These are phyloP conservation scores for Aspergillus sp. DNA, from an alignment of 2,329 filamentous ascomycete species.

Conservation along the genomic window DNA sequence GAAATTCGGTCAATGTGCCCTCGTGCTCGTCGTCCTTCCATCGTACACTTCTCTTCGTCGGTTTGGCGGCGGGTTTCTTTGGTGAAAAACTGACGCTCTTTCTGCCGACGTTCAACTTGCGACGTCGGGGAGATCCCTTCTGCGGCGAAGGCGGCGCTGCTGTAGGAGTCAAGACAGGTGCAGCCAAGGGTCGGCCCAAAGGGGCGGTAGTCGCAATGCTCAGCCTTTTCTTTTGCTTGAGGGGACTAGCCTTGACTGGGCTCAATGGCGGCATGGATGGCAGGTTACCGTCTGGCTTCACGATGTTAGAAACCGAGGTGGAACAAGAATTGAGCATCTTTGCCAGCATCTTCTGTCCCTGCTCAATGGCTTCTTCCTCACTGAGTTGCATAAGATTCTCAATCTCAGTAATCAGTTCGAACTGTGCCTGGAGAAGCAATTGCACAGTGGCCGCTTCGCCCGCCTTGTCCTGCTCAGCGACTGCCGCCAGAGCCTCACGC, in stretches of 20 bases:
- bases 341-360: slow-evolving; percentile 74
- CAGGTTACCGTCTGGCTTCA: slow-evolving; percentile 81
- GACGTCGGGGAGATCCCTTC: slow-evolving; percentile 77
- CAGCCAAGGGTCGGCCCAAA: slow-evolving; percentile 28
- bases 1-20: slow-evolving; percentile 83
- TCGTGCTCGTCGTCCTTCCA: slow-evolving; percentile 93
- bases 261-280: slow-evolving; percentile 62
- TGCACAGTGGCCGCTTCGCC: slow-evolving; percentile 79
- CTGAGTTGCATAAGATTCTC: slow-evolving; percentile 79
- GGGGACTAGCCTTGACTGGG: slow-evolving; percentile 68
- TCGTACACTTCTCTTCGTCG: slow-evolving; percentile 76
- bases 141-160: slow-evolving; percentile 60
- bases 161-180: slow-evolving; percentile 33
- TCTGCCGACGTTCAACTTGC: slow-evolving; percentile 62
- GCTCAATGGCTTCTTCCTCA: slow-evolving; percentile 77
- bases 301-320: slow-evolving; percentile 74
- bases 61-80: slow-evolving; percentile 63
- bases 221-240: slow-evolving; percentile 67
- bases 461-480: slow-evolving; percentile 80
- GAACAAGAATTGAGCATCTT: slow-evolving; percentile 77
- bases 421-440: slow-evolving; percentile 82
- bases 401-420: slow-evolving; percentile 84
- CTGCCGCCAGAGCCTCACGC: slow-evolving; percentile 73
- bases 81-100: slow-evolving; percentile 83
- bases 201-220: slow-evolving; percentile 40